Evolutionary conservation across 192 early-diverging fungal genomes (phyloP), one percentile per base, ranked within the genome.

Genomic region (Backusella westeae): DNA sequence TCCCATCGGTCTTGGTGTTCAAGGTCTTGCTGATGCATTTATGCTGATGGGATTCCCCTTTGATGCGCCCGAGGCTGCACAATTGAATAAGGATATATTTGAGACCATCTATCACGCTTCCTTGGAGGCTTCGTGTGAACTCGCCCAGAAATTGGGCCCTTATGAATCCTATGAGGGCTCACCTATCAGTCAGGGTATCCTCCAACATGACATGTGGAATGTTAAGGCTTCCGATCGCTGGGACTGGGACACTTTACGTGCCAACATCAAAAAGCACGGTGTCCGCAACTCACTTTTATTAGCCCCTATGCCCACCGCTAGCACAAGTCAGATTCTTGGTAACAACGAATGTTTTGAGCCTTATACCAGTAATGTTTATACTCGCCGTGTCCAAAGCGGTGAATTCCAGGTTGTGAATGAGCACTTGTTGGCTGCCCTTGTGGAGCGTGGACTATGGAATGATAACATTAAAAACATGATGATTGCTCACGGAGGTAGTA

Each of bases 341-440:
- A 96, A 96, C 87, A 98, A 97, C 85, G 97, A 98, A 85, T 96
- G 95, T 82, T 98, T 97, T 81, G 96, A 93, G 82, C 93, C 92
- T 4, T 95, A 93, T 72, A 94, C 91, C 19, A 91, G 89, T 84
- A 98, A 98, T 85, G 92, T 98, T 72, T 98, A 97, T 87, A 95
- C 94, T 53, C 91, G 97, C n/a, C 93, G 97, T 38, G 97, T 98
- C 7, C 82, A 97, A 76, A 92, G 94, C 26, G 97, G 97, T 56
- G 97, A 98, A 87, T 98, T 98, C 91, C 97, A 98, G 83, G 94
- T 98, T 34, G 97, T 98, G 72, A 98, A 98, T 84, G 94, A 92
- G 53, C 96, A 97, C 79, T 85, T 98, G 82, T 85, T 98, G 67
- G 95, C 95, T 71, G 97, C 97, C 59, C 84, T 98, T 70, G 96